phyloP scores from a whole-genome alignment of 768 basidiomycete species.

The Phallus indusiatus region DNA sequence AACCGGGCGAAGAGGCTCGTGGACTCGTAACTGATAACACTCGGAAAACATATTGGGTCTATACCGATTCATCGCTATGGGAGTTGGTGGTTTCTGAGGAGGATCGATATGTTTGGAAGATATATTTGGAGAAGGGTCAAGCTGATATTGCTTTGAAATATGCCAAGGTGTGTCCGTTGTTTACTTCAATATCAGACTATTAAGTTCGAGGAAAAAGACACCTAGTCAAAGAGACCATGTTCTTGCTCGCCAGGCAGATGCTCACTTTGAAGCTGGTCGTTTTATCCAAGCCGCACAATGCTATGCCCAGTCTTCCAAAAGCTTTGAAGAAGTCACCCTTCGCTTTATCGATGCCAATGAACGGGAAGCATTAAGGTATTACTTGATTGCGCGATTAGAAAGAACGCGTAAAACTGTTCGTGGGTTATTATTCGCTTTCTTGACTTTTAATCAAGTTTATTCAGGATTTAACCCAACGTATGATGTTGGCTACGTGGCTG shows the following conservation, averaged over 20 bases:
- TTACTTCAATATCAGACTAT: background rate
- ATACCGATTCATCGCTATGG: constrained; percentile 79
- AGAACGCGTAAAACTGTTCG: constrained; percentile 73
- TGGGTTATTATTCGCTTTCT: background rate
- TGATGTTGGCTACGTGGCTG: constrained; percentile 98
- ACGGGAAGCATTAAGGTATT: constrained; percentile 83
- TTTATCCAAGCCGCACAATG: constrained; percentile 90
- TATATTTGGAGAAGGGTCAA: constrained; percentile 69
- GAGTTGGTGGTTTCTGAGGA: constrained; percentile 83
- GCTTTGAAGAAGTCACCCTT: constrained; percentile 88
- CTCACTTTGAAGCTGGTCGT: constrained; percentile 66
- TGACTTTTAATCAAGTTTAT: background rate
- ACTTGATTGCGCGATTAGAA: constrained; percentile 81
- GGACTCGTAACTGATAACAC: constrained; percentile 80
- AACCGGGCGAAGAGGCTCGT: constrained; percentile 60
- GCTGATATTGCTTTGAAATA: constrained; percentile 74
- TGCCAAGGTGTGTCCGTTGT: constrained; percentile 49
- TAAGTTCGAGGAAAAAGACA: constrained; percentile 38
- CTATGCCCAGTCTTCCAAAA: constrained; percentile 79
- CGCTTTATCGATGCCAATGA: constrained; percentile 86
- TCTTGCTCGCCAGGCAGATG: constrained; percentile 72
- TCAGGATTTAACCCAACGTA: constrained; percentile 86
- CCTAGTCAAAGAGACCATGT: constrained; percentile 82
- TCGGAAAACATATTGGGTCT: constrained; percentile 89
- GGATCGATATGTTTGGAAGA: constrained; percentile 90